Evolutionary conservation across 192 early-diverging fungal genomes (phyloP).

Genomic region (Phlyctochytrium arcticum): DNA sequence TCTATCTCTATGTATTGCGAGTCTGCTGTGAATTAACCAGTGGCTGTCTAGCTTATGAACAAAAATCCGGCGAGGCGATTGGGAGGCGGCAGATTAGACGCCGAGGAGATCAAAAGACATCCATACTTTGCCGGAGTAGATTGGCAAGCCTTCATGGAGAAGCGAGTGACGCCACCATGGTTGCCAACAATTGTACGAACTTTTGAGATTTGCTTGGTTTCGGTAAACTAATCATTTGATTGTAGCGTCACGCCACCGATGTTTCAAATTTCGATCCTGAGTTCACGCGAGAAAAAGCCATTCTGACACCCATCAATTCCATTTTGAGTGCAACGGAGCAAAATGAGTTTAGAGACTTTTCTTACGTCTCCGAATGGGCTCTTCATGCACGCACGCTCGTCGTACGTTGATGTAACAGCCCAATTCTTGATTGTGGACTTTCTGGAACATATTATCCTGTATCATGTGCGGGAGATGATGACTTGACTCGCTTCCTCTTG

Average conservation of each 20-base stretch:
- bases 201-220: background rate
- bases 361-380: conserved; percentile 88
- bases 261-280: conserved; percentile 98
- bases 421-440: too few species aligned
- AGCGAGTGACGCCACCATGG: conserved; percentile 82
- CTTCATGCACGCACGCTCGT: conserved; percentile 3
- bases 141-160: conserved; percentile 91
- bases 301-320: conserved; percentile 86
- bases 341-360: conserved; percentile 88
- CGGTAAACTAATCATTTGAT: background rate
- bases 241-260: conserved; percentile 62
- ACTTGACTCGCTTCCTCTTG: conserved; percentile 3
- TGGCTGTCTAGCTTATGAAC: conserved; percentile 62
- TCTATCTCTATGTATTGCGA: background rate
- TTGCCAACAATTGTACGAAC: conserved; percentile 77
- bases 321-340: conserved; percentile 72
- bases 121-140: conserved; percentile 92
- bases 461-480: background rate
- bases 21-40: background rate
- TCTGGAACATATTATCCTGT: background rate
- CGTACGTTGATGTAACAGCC: background rate
- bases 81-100: conserved; percentile 80
- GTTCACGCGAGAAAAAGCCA: conserved; percentile 88
- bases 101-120: conserved; percentile 92
- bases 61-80: conserved; percentile 84